Evolutionary conservation across 441 rosid genomes (phyloP).

Genomic region (Eugenia klotzschiana): DNA sequence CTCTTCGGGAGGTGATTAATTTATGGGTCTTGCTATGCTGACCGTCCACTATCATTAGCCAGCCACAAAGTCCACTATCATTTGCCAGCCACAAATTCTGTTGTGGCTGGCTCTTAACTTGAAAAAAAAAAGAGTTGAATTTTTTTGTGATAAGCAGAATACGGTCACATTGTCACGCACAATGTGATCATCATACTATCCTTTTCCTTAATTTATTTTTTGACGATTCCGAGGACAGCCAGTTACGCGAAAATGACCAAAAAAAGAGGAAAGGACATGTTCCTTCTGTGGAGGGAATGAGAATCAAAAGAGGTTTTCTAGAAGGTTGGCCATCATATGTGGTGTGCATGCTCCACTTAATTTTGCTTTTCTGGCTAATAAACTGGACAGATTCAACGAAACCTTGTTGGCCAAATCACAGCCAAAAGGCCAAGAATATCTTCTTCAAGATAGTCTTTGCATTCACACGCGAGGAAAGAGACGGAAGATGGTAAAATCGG

Average conservation of each 20-base stretch:
- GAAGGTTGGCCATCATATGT: not conserved
- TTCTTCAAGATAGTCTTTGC: not conserved
- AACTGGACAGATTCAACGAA: not conserved
- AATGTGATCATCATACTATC: no score
- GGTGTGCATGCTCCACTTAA: not conserved
- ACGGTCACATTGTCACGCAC: no score
- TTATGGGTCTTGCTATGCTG: no score
- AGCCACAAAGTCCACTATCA: no score
- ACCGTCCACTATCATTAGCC: no score
- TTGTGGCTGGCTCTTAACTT: no score
- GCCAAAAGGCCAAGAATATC: not conserved
- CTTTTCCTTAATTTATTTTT: fast-evolving
- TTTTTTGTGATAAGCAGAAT: no score
- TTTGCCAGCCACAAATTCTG: no score
- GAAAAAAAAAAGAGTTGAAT: no score
- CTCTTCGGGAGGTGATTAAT: not conserved
- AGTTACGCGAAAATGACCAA: not conserved
- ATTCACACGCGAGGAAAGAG: not conserved
- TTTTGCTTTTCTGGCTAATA: not conserved
- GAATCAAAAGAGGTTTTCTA: not conserved
- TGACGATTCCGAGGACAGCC: not conserved
- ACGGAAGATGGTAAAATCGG: not conserved
- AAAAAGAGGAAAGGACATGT: not conserved
- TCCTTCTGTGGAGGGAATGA: not conserved
- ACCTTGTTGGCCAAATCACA: not conserved